phyloP scores from a whole-genome alignment of 2,329 filamentous ascomycete species.

The Cordyceps pruinosa region DNA sequence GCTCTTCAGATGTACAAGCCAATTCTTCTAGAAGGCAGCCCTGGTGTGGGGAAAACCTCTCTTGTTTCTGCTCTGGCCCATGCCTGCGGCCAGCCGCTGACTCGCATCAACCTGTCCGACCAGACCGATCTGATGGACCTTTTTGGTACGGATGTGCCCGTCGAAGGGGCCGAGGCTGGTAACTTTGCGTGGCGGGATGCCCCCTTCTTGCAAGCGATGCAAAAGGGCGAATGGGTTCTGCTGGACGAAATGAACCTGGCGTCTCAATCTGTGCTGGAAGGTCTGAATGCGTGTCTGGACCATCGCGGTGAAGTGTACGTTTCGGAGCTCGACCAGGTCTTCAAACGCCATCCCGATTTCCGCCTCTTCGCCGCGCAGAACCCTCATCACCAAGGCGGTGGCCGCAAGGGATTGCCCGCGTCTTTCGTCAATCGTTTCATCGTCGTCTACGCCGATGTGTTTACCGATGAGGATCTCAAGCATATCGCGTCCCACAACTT shows the following conservation, averaged over 20 bases:
- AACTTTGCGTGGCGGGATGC: constrained; percentile 94
- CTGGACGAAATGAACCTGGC: constrained; percentile 98
- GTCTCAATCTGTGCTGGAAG: constrained; percentile 92
- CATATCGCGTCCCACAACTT: constrained; percentile 77
- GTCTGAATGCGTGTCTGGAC: constrained; percentile 91
- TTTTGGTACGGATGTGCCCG: constrained; percentile 91
- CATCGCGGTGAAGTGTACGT: constrained; percentile 95
- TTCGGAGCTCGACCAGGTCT: constrained; percentile 89
- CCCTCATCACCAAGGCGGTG: constrained; percentile 93
- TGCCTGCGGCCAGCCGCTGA: constrained; percentile 73
- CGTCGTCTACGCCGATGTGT: constrained; percentile 92
- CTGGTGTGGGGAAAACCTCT: constrained; percentile 97
- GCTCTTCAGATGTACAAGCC: constrained; percentile 86
- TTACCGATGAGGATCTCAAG: constrained; percentile 72
- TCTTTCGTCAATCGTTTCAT: constrained; percentile 98
- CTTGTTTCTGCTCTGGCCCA: constrained; percentile 78
- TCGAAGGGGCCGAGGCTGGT: constrained; percentile 85
- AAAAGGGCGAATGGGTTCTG: constrained; percentile 91
- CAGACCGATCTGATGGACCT: constrained; percentile 97
- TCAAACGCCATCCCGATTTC: constrained; percentile 82
- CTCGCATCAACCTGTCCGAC: constrained; percentile 93
- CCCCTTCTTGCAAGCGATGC: constrained; percentile 93
- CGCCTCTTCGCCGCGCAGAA: constrained; percentile 97
- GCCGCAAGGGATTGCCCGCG: constrained; percentile 85
- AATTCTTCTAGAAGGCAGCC: constrained; percentile 89